A percentile compares a stretch with the other conserved stretches of the same genome.
These are phyloP conservation scores for Cinchona pubescens DNA, from an alignment of 257 asterid genomes.

Conservation along the genomic window DNA sequence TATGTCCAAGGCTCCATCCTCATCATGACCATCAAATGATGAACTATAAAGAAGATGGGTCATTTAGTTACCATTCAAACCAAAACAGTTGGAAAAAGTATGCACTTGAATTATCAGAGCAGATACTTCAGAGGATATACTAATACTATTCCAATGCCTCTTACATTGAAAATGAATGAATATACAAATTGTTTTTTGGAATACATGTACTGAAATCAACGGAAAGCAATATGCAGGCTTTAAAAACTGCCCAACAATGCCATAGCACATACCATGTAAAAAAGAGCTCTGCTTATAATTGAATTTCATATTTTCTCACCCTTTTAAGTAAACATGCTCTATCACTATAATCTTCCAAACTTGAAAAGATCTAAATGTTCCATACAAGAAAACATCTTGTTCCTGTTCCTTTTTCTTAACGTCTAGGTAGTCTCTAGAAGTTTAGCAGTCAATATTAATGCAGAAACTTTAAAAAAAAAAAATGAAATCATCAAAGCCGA, in stretches of 20 bases:
- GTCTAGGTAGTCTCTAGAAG: not conserved
- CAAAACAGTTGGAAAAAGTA: not conserved
- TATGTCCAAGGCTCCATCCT: conserved; percentile 55
- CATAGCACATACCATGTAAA: not conserved
- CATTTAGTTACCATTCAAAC: not conserved
- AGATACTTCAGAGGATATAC: not conserved
- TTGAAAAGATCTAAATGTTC: not conserved
- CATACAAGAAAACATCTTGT: not conserved
- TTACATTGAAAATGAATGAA: not conserved
- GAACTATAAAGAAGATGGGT: conserved; percentile 50
- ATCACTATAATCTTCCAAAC: not conserved
- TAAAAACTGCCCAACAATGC: not conserved
- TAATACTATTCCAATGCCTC: not conserved
- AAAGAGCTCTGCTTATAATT: not conserved
- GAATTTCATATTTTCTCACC: too few species aligned
- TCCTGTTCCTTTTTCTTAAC: not conserved
- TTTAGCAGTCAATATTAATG: not conserved
- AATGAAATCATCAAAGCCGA: not conserved
- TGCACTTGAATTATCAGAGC: not conserved
- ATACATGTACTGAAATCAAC: not conserved
- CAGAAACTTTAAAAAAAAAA: not conserved
- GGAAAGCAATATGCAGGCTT: not conserved
- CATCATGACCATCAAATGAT: conserved; percentile 69
- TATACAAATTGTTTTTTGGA: not conserved
- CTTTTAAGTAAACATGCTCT: not conserved